Percentiles rank a stretch among this genome's conserved stretches.
phyloP scores from a whole-genome alignment of 306 rosid genomes.

The Luffa acutangula region DNA sequence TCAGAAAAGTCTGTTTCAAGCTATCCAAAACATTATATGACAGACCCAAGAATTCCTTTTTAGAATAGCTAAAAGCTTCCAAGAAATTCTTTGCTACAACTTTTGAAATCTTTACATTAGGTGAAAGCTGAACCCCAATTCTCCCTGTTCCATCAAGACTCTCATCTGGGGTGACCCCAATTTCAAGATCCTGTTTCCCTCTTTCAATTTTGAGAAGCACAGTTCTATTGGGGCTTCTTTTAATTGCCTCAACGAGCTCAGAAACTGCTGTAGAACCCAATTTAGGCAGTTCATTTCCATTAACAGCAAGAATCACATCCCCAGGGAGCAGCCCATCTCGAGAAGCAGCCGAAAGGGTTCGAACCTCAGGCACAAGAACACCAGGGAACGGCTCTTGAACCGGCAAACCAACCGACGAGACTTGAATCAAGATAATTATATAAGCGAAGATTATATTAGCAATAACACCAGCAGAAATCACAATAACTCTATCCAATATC shows the following conservation, averaged over 20 bases:
- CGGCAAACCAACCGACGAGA: slow-evolving; percentile 83
- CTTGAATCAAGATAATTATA: slow-evolving; percentile 72
- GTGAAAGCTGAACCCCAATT: slow-evolving; percentile 91
- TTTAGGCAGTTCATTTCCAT: slow-evolving; percentile 60
- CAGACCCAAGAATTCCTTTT: slow-evolving; percentile 69
- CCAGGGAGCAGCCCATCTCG: slow-evolving; percentile 81
- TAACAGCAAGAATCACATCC: slow-evolving; percentile 64
- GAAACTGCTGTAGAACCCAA: slow-evolving; percentile 62
- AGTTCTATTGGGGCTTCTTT: slow-evolving; percentile 60
- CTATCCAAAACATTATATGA: slow-evolving; percentile 60
- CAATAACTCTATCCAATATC: slow-evolving; percentile 72
- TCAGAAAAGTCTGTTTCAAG: slow-evolving; percentile 64
- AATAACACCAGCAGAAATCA: slow-evolving; percentile 93
- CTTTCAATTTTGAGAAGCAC: slow-evolving; percentile 69
- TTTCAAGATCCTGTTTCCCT: slow-evolving; percentile 40
- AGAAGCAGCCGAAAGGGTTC: slow-evolving; percentile 81
- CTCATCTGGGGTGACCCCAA: slow-evolving; percentile 82
- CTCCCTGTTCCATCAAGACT: slow-evolving; percentile 85
- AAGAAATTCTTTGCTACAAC: slow-evolving; percentile 37
- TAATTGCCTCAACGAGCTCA: slow-evolving; percentile 58
- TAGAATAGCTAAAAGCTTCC: slow-evolving; percentile 50
- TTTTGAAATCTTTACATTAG: slow-evolving; percentile 60
- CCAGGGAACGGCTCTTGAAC: slow-evolving; percentile 86
- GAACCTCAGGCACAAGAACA: slow-evolving; percentile 79
- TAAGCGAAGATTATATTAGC: slow-evolving; percentile 84